Base-by-base conservation (phyloP, 371 early-diverging fungal genomes). In the Basidiobolus meristosporus region DNA sequence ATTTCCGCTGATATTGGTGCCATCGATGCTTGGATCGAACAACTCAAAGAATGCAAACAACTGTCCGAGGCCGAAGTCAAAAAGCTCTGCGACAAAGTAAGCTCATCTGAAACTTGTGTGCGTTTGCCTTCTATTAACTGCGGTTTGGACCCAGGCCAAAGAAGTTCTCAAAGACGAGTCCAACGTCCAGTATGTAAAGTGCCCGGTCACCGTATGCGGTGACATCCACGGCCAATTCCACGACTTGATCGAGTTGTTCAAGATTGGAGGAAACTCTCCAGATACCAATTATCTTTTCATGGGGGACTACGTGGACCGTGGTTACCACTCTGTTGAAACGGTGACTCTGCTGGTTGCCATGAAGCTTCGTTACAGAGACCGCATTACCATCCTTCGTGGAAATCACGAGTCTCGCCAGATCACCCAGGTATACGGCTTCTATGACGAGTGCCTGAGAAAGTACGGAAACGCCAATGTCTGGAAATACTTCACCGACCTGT, bases 281-380 rank as follows among this genome's bases (percentile, higher is more conserved):
- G 76, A 82, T 44, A 98, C 97, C 17, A 92, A 87, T 59, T 99
- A 98, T 59, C 73, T 95, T 45, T 97, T 97, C 56, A 95, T 99
- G 95, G 99, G 99, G 17, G 99, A 99, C 53, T 99, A 93, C 71
- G 99, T 99, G 7, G 99, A 99, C 64, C 76, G 99, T 41, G 99
- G 99, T 15, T 96, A 92, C 60, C 92, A 95, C 65, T 85, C 87
- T 51, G 70, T 99, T 40, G 98, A 99, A 55, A 95, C 98, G 4
- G 84, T 98, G 44, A 84, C 92, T 20, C 53, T 97, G 40, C 59
- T 99, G 31, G 71, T 98, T 51, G 81, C 77, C 15, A 68, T 97
- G 43, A 98, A 99, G 66, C 90, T 90, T 41, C 38, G 45, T 35
- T 42, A 90, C 65, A 98, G 98, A 20, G 90, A 92, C 47, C 86